phyloP scores from a whole-genome alignment of 805 yeast genomes.

The Metschnikowia hibisci region DNA sequence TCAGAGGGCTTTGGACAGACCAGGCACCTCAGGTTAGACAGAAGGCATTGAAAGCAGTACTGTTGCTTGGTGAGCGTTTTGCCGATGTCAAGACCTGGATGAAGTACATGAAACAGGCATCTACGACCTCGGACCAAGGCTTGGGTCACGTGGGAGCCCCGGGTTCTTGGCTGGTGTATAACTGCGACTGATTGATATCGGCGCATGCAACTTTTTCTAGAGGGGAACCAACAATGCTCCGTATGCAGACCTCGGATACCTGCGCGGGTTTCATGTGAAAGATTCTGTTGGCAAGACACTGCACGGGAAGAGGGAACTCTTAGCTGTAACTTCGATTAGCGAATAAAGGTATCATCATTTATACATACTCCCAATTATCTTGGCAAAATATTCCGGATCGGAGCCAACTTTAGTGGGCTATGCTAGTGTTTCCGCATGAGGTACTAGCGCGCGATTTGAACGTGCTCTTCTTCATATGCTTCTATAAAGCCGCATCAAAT shows the following conservation, averaged over 20 bases:
- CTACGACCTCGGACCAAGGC: constrained; percentile 7
- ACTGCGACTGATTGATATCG: background rate
- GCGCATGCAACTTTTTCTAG: background rate
- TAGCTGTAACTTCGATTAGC: too few species aligned
- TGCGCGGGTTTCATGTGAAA: background rate
- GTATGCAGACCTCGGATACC: constrained; percentile 5
- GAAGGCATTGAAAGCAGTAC: constrained; percentile 10
- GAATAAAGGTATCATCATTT: too few species aligned
- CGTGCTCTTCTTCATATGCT: constrained; percentile 4
- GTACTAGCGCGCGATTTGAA: constrained; percentile 2
- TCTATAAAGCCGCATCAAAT: constrained; percentile 3
- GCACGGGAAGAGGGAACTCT: background rate
- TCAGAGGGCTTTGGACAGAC: constrained; percentile 15
- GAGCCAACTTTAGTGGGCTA: too few species aligned
- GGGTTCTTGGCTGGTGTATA: constrained; percentile 17
- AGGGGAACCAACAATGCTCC: background rate
- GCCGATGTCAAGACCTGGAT: constrained; percentile 15
- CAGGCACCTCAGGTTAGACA: constrained; percentile 12
- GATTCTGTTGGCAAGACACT: background rate
- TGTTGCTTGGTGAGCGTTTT: constrained; percentile 10
- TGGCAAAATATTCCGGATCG: too few species aligned
- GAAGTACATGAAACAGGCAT: constrained; percentile 11
- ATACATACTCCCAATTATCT: too few species aligned
- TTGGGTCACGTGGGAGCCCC: constrained; percentile 11
- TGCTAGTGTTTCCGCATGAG: too few species aligned